phyloP scores from a whole-genome alignment of 1,139 yeast species.

The Sugiyamaella xylanicola region DNA sequence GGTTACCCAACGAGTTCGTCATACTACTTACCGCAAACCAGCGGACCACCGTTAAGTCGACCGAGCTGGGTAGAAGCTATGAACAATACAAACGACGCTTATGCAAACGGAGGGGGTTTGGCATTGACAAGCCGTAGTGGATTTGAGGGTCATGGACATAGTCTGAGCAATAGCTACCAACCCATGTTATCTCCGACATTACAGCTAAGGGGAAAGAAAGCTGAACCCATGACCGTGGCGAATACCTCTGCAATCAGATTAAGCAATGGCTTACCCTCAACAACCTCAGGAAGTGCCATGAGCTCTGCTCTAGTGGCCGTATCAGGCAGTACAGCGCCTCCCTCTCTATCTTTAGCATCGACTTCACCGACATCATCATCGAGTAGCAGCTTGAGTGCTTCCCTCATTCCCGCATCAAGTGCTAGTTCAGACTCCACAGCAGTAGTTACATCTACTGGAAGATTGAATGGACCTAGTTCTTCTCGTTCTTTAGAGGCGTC shows the following conservation, averaged over 20 bases:
- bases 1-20: not conserved
- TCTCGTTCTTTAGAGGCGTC: not conserved
- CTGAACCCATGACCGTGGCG: no score
- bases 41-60: not conserved
- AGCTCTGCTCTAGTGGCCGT: not conserved
- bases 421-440: not conserved
- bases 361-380: not conserved
- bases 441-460: not conserved
- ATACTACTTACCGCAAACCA: not conserved
- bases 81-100: not conserved
- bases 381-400: not conserved
- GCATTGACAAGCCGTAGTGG: not conserved
- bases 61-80: slow-evolving; percentile 12
- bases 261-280: not conserved
- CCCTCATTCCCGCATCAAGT: not conserved
- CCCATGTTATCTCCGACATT: not conserved
- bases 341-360: not conserved
- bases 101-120: not conserved
- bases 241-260: not conserved
- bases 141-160: not conserved
- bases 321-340: not conserved
- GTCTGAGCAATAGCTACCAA: not conserved
- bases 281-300: not conserved
- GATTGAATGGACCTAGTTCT: not conserved
- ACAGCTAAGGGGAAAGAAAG: not conserved